Conservation (phyloP, 2,329 filamentous ascomycete genomes). For the Phyllosticta citrichinensis region DNA sequence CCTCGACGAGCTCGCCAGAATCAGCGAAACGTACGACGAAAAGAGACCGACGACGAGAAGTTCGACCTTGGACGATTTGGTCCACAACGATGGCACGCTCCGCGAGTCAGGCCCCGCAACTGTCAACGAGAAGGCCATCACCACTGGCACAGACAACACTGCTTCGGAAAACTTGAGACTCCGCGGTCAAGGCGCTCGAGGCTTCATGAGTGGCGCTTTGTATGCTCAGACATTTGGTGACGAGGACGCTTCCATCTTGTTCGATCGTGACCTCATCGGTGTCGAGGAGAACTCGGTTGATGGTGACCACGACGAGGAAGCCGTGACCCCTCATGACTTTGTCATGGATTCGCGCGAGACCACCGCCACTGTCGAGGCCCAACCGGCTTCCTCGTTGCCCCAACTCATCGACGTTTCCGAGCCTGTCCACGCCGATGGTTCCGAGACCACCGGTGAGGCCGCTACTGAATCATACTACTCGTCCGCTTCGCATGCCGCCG, state of each 20-base stretch:
- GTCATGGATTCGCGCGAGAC: slow-evolving; percentile 21
- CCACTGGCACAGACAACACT: slow-evolving; percentile 13
- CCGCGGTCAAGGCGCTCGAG: slow-evolving; percentile 8
- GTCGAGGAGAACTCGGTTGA: slow-evolving; percentile 11
- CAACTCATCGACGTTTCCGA: slow-evolving; percentile 24
- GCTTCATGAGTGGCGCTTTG: slow-evolving; percentile 31
- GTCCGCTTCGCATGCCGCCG: slow-evolving; percentile 13
- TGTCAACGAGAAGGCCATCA: slow-evolving; percentile 13
- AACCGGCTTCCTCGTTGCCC: slow-evolving; percentile 10
- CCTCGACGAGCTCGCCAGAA: slow-evolving; percentile 27
- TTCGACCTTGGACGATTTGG: slow-evolving; percentile 30
- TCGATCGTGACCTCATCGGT: slow-evolving; percentile 30
- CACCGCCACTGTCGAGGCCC: slow-evolving; percentile 21
- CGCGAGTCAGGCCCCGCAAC: slow-evolving; percentile 12
- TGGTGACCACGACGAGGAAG: slow-evolving; percentile 20
- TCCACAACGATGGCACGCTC: slow-evolving; percentile 31
- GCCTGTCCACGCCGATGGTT: neutral
- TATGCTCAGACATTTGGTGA: slow-evolving; percentile 38
- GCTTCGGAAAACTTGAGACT: slow-evolving; percentile 15
- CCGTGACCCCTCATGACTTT: slow-evolving; percentile 20
- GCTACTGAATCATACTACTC: slow-evolving; percentile 24
- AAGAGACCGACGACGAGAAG: slow-evolving; percentile 12
- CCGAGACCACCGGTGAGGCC: neutral
- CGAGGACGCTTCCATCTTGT: slow-evolving; percentile 30
- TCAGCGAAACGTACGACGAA: slow-evolving; percentile 17